phyloP scores from a whole-genome alignment of 257 asterid species.

The Handroanthus guayacan region DNA sequence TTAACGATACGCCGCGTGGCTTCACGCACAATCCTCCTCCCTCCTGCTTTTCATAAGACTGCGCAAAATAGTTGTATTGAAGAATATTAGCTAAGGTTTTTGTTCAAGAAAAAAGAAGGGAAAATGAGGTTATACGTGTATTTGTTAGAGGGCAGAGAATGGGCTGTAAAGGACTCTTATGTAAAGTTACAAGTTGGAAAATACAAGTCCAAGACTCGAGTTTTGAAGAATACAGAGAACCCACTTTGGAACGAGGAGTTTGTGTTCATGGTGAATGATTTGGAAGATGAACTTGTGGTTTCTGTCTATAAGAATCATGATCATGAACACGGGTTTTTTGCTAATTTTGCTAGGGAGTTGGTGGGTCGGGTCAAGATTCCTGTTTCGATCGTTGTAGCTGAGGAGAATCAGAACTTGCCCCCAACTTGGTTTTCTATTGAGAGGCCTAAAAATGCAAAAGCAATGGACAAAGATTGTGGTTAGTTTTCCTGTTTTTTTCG shows the following conservation, averaged over 20 bases:
- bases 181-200: conserved; percentile 76
- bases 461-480: conserved; percentile 63
- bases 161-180: conserved; percentile 64
- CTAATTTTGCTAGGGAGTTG: conserved; percentile 50
- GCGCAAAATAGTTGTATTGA: conserved; percentile 28
- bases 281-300: conserved; percentile 69
- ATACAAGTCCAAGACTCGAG: conserved; percentile 67
- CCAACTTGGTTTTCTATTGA: conserved; percentile 83
- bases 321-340: conserved; percentile 60
- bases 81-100: conserved; percentile 1
- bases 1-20: conserved; percentile 52
- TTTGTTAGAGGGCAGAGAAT: conserved; percentile 72
- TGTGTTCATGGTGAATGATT: conserved; percentile 66
- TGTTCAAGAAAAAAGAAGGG: not conserved
- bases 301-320: conserved; percentile 60
- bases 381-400: conserved; percentile 62
- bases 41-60: conserved; percentile 27
- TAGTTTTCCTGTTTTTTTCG: conserved; percentile 29
- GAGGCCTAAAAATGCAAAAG: conserved; percentile 52
- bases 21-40: conserved; percentile 36
- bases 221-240: conserved; percentile 53
- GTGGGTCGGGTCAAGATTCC: conserved; percentile 82
- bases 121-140: conserved; percentile 74
- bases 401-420: conserved; percentile 71
- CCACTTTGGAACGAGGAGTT: conserved; percentile 95